Base-by-base conservation (phyloP, 345 rosid species). In the Raphanus sativus region DNA sequence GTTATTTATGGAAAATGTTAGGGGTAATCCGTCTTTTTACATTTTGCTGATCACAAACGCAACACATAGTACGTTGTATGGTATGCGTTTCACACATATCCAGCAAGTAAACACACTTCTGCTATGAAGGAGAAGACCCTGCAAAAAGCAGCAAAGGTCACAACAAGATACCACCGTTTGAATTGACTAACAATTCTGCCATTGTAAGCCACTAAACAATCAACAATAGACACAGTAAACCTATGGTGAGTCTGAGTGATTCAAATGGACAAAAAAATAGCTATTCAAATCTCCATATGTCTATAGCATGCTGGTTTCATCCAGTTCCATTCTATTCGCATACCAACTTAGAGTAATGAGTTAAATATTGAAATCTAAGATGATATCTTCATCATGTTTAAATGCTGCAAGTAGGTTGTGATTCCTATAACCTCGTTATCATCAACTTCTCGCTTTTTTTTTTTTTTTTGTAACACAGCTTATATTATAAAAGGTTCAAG, bases 61-160 rank as follows among this genome's bases (percentile, higher is more conserved):
- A 40, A 9, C 48, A 40, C 48, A 40, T 12, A 81, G 84, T 86
- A 92, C 69, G 81, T 92, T 84, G 98, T 86, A 83, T 92, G 96
- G 83, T 92, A 88, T 3, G 97, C 98, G 30, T 90, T 94, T 29
- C 89, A 74, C 36, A 90, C 92, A 0, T 98, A 90, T 45, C 91
- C 97, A 0, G 95, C 98, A 52, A 94, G 81, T 87, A 92, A 84
- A 84, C 97, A 94, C 42, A 84, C 80, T 84, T 86, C 96, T 15
- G 97, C 98, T 52, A 92, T 89, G 17, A 88, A 75, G 75, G 92
- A 94, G 87, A 92, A 88, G 29, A 90, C 86, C 96, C 98, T 94
- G 88, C 68, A 78, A 74, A 12, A 50, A 40, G 48, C 62, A 69
- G 17, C 30, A 69, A 52, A 17, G 12, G 48, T 40, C 48, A 40